Base-by-base conservation (phyloP, 2,329 filamentous ascomycete species). In the Venturia nashicola region DNA sequence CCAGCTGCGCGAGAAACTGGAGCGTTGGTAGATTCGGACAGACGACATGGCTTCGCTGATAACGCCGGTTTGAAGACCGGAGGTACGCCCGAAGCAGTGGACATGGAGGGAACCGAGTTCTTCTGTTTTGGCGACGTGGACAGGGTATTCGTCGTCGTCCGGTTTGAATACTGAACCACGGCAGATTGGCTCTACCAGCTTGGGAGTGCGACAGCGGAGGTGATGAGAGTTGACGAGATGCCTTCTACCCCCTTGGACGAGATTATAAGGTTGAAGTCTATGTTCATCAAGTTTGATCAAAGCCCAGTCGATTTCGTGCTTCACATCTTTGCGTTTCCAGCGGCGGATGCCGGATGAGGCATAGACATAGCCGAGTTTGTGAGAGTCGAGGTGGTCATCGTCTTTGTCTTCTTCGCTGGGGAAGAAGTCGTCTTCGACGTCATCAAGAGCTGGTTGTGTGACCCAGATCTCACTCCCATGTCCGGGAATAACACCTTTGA, bases 301-400 rank as follows among this genome's bases (percentile, higher is more conserved):
- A 0, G 92, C 91, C 93, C 93, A 97, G 74, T 97, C 93, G 55
- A 97, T 91, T 74, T 97, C 93, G 72, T 97, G 93, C 6, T 90
- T 80, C 32, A 95, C 78, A 5, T 87, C 86, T 66, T 88, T 81
- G 65, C 87, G 82, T 61, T 79, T 82, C 72, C 89, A 87, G 39
- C 93, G 85, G 5, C 91, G 86, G 65, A 97, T 88, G 7, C 93
- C 93, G 27, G 91, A 96, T 0, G 91, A 95, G 0, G 93, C 93
- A 70, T 95, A 91, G 4, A 97, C 80, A 70, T 91, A 86, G 3
- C 93, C 93, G 1, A 97, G 80, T 16, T 86, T 84, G 70, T 89
- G 94, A 0, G 87, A 90, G 55, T 89, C 85, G 0, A 97, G 80
- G 68, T 97, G 74, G 65, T 97, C 93, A 71, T 88, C 83, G 69